phyloP scores from a whole-genome alignment of 805 yeast species.

The Candida xyloterini region DNA sequence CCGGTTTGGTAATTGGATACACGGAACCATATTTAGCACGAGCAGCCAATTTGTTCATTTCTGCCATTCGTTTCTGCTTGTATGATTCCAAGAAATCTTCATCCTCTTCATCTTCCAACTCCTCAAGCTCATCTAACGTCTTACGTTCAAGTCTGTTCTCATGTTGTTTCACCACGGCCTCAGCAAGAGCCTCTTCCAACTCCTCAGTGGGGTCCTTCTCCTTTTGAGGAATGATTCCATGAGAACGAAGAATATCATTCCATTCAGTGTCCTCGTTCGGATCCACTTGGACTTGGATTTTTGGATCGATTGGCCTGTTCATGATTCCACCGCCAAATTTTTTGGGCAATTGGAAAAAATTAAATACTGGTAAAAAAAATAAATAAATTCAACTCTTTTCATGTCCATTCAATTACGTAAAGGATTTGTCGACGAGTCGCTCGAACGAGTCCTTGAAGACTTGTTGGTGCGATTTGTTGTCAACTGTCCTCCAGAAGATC shows the following conservation, averaged over 20 bases:
- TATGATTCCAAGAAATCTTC: constrained; percentile 83
- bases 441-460: constrained; percentile 79
- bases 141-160: constrained; percentile 78
- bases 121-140: constrained; percentile 79
- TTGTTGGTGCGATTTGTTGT: constrained; percentile 84
- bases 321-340: constrained; percentile 9
- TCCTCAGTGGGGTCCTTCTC: constrained; percentile 87
- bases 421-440: constrained; percentile 57
- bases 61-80: constrained; percentile 73
- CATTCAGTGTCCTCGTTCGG: constrained; percentile 98
- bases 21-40: constrained; percentile 70
- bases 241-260: constrained; percentile 89
- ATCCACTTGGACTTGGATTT: constrained; percentile 82
- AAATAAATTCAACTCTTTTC: constrained; percentile 1
- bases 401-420: constrained; percentile 38
- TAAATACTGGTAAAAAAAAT: constrained; percentile 3
- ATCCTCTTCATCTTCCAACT: constrained; percentile 86
- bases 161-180: constrained; percentile 75
- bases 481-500: constrained; percentile 89
- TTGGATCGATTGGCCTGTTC: constrained; percentile 40
- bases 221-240: constrained; percentile 90
- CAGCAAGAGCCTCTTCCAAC: constrained; percentile 83
- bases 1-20: constrained; percentile 78
- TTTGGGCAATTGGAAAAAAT: constrained; percentile 6
- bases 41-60: constrained; percentile 57